phyloP scores from a whole-genome alignment of 1,139 yeast genomes.

The Blastobotrys indianensis region DNA sequence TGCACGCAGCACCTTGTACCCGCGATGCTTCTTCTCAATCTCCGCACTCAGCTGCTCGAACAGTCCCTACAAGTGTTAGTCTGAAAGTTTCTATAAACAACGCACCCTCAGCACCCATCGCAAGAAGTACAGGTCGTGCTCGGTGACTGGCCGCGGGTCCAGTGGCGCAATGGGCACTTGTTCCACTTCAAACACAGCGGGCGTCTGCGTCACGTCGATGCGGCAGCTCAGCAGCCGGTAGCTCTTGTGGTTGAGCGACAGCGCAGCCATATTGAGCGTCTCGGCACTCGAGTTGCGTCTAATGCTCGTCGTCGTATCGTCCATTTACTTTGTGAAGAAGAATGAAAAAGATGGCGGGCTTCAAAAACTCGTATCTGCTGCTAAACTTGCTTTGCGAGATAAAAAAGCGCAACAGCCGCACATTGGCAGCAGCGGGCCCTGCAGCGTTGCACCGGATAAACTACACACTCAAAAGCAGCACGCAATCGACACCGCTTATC shows the following conservation, averaged over 20 bases:
- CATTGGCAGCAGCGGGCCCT: too few relatives aligned
- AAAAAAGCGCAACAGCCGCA: too few relatives aligned
- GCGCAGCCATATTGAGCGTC: background rate
- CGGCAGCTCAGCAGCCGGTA: conserved; percentile 1
- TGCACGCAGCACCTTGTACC: background rate
- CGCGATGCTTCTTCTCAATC: background rate
- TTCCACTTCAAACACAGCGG: conserved; percentile 1
- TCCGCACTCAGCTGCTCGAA: background rate
- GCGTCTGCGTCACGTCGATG: background rate
- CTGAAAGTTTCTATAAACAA: background rate
- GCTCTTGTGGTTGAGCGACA: background rate
- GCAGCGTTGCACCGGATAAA: too few relatives aligned
- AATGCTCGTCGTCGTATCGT: background rate
- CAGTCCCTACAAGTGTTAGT: background rate
- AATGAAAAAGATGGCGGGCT: too few relatives aligned
- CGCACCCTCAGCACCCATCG: conserved; percentile 2
- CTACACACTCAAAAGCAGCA: too few relatives aligned
- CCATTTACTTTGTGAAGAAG: background rate
- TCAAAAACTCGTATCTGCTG: too few relatives aligned
- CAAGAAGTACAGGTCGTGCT: conserved; percentile 1
- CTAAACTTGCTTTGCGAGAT: too few relatives aligned
- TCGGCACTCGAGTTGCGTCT: background rate
- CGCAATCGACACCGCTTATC: too few relatives aligned
- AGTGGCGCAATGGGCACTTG: background rate
- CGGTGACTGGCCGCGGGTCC: background rate